A percentile compares a stretch with the other conserved stretches of the same genome.
These are phyloP conservation scores for Cladosporium sp. DNA, from an alignment of 2,329 filamentous ascomycete genomes.

Conservation along the genomic window DNA sequence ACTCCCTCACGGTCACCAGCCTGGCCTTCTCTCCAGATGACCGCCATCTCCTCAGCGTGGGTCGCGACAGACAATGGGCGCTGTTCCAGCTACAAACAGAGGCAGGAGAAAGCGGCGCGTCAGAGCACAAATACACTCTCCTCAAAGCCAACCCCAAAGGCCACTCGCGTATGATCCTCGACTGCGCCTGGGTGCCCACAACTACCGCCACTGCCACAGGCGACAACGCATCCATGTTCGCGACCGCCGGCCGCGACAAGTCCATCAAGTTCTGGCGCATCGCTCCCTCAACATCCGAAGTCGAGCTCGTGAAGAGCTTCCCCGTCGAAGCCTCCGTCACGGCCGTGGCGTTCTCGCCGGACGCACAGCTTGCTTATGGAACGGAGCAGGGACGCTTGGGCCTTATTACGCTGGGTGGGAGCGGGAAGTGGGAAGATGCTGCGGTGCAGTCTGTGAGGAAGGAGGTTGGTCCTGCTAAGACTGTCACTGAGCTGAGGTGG, in stretches of 20 bases:
- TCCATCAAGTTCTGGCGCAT: slow-evolving; percentile 62
- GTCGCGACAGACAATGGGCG: slow-evolving; percentile 87
- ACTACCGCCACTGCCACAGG: slow-evolving; percentile 19
- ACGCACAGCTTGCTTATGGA: slow-evolving; percentile 25
- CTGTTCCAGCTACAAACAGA: slow-evolving; percentile 59
- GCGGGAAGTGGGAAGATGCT: slow-evolving; percentile 6
- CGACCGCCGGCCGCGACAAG: slow-evolving; percentile 89
- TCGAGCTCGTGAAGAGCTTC: slow-evolving; percentile 24
- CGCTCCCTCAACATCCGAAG: not conserved
- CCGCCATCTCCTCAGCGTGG: slow-evolving; percentile 76
- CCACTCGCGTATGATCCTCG: slow-evolving; percentile 89
- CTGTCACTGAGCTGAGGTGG: slow-evolving; percentile 14
- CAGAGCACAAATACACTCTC: slow-evolving; percentile 52
- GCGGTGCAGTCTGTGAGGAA: slow-evolving; percentile 18
- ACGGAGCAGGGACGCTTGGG: slow-evolving; percentile 29
- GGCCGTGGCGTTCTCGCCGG: slow-evolving; percentile 32
- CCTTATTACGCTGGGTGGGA: not conserved
- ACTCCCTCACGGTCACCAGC: slow-evolving; percentile 81
- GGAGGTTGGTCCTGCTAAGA: slow-evolving; percentile 7
- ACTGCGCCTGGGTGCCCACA: slow-evolving; percentile 75
- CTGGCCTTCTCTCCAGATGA: slow-evolving; percentile 79
- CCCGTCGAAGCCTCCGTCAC: slow-evolving; percentile 31
- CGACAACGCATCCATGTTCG: slow-evolving; percentile 57
- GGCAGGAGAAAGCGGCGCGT: not conserved
- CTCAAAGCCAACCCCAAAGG: slow-evolving; percentile 74